Percentiles rank a stretch among this genome's conserved stretches.
phyloP scores from a whole-genome alignment of 1,284 basidiomycete genomes.

The Schizophyllum commune region DNA sequence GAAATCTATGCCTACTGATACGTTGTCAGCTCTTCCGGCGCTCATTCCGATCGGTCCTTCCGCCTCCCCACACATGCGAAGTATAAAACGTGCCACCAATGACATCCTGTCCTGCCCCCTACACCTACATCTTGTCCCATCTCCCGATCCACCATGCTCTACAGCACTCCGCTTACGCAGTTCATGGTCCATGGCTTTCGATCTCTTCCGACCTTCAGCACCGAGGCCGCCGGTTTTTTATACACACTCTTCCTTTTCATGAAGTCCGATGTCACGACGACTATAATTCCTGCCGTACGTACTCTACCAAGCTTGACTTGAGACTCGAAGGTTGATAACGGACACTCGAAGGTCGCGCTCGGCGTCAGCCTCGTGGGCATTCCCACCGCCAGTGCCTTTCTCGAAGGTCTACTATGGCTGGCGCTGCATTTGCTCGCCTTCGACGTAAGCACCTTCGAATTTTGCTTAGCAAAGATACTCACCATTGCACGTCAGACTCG shows the following conservation, averaged over 20 bases:
- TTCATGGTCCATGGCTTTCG: too few species aligned
- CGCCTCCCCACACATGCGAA: too few species aligned
- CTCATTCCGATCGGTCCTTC: too few species aligned
- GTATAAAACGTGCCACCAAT: too few species aligned
- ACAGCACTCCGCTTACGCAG: too few species aligned
- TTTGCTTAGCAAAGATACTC: neutral
- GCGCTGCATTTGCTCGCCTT: slow-evolving; percentile 8
- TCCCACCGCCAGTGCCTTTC: slow-evolving; percentile 7
- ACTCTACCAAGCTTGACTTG: neutral
- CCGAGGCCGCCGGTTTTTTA: neutral
- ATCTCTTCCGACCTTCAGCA: too few species aligned
- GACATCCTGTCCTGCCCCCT: too few species aligned
- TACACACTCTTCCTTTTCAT: slow-evolving; percentile 2
- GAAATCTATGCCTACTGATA: too few species aligned
- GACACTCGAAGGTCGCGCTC: neutral
- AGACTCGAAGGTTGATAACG: neutral
- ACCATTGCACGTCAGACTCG: slow-evolving; percentile 8
- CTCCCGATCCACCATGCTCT: too few species aligned
- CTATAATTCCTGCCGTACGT: neutral
- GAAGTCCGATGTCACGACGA: slow-evolving; percentile 6
- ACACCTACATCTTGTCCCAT: too few species aligned
- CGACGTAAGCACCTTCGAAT: neutral
- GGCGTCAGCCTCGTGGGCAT: slow-evolving; percentile 8
- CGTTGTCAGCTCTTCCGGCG: too few species aligned
- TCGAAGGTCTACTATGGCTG: slow-evolving; percentile 10